phyloP scores from a whole-genome alignment of 1,139 yeast genomes.

The Geotrichum australiense region DNA sequence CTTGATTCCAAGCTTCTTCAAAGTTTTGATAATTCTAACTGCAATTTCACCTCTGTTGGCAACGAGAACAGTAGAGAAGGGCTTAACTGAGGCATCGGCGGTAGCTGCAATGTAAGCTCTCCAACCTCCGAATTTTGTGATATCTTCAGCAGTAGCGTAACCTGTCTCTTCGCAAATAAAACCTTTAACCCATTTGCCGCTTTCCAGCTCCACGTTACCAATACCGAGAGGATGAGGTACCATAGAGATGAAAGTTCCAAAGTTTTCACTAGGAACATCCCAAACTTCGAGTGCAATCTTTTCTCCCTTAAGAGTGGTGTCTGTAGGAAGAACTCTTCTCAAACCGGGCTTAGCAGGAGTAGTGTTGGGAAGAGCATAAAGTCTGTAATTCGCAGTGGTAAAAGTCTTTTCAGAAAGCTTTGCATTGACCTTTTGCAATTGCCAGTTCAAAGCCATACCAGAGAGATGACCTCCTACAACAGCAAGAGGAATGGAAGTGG shows the following conservation, averaged over 20 bases:
- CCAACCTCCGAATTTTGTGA: conserved; percentile 86
- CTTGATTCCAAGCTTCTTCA: conserved; percentile 68
- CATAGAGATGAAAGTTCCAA: conserved; percentile 77
- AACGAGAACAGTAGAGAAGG: conserved; percentile 77
- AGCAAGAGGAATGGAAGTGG: conserved; percentile 55
- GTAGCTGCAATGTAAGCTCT: conserved; percentile 51
- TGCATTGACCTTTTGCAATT: conserved; percentile 81
- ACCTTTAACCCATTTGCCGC: conserved; percentile 82
- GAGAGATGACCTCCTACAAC: conserved; percentile 94
- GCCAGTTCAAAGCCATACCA: conserved; percentile 93
- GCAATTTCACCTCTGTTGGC: conserved; percentile 99
- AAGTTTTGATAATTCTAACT: conserved; percentile 81
- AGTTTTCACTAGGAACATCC: conserved; percentile 65
- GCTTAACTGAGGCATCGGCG: conserved; percentile 39
- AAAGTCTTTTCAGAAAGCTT: conserved; percentile 54
- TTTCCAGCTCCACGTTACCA: conserved; percentile 75
- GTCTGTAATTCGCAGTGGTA: conserved; percentile 65
- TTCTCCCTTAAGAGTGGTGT: conserved; percentile 43
- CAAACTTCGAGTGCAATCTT: conserved; percentile 71
- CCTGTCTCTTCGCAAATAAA: conserved; percentile 92
- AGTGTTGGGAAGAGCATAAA: conserved; percentile 73
- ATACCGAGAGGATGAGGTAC: conserved; percentile 95
- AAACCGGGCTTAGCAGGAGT: conserved; percentile 90
- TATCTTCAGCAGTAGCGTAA: conserved; percentile 58
- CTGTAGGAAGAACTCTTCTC: conserved; percentile 47